phyloP scores from a whole-genome alignment of 768 basidiomycete genomes.

The Psilocybe azurescens region DNA sequence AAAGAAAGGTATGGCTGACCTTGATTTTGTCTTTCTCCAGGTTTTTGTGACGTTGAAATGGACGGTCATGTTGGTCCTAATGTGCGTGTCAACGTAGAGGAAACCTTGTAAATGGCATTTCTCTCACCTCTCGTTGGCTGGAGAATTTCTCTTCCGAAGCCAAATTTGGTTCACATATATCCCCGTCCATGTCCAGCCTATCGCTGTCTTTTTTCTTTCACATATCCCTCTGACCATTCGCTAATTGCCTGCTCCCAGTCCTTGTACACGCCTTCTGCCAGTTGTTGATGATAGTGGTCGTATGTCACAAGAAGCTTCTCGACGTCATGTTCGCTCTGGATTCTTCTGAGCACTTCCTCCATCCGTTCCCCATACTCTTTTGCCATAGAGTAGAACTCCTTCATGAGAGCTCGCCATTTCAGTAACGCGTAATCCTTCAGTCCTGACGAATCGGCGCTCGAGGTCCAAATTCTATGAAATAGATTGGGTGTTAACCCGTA shows the following conservation, averaged over 20 bases:
- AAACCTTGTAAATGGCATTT: no score
- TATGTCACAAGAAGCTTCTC: not conserved
- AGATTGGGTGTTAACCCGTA: not conserved
- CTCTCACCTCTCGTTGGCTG: no score
- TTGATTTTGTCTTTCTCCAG: no score
- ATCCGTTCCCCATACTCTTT: not conserved
- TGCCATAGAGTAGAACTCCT: slow-evolving; percentile 1
- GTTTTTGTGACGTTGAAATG: no score
- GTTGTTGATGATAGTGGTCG: not conserved
- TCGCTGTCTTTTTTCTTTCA: not conserved
- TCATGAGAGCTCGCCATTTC: not conserved
- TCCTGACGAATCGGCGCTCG: not conserved
- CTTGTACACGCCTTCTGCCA: not conserved
- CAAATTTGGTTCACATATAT: no score
- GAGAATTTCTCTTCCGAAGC: no score
- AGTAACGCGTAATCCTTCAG: not conserved
- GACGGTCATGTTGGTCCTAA: no score
- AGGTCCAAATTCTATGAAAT: slow-evolving; percentile 1
- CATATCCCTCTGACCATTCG: not conserved
- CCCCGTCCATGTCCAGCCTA: not conserved
- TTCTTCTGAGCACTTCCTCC: not conserved
- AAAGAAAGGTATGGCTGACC: no score
- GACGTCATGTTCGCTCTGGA: not conserved
- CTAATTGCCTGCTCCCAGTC: not conserved
- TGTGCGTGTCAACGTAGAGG: no score